Evolutionary conservation across 108 stramenopile species (phyloP).

Genomic region (Skeletonema potamos): DNA sequence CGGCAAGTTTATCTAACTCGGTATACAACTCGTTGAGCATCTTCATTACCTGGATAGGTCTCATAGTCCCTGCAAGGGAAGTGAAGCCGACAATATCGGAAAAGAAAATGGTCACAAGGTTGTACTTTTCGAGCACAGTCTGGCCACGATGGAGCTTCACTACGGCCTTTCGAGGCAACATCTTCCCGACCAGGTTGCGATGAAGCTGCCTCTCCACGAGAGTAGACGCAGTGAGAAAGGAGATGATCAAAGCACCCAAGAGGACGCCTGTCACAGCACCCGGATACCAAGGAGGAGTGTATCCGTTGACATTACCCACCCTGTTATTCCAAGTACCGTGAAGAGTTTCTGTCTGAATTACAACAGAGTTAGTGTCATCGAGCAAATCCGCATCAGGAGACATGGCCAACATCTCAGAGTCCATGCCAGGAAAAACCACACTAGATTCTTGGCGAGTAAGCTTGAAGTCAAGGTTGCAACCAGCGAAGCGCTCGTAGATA

Average conservation of each 20-base stretch:
- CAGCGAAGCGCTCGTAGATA: slow-evolving; percentile 3
- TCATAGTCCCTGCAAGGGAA: slow-evolving; percentile 13
- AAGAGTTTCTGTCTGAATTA: background rate
- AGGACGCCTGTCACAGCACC: slow-evolving; percentile 1
- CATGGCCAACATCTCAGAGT: background rate
- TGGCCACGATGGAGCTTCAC: slow-evolving; percentile 22
- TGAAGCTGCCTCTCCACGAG: slow-evolving; percentile 13
- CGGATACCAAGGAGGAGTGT: background rate
- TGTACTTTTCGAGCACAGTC: slow-evolving; percentile 34
- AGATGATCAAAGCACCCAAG: slow-evolving; percentile 10
- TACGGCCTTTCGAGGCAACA: slow-evolving; percentile 10
- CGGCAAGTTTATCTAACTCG: slow-evolving; percentile 46
- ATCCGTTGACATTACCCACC: background rate
- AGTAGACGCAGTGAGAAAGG: background rate
- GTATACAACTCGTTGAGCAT: slow-evolving; percentile 52
- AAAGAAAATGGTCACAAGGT: slow-evolving; percentile 46
- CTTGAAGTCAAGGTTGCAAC: background rate
- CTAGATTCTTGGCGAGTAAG: background rate
- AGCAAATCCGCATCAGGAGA: background rate
- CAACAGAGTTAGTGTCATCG: slow-evolving; percentile 2
- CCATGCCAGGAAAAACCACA: background rate
- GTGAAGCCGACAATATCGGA: slow-evolving; percentile 63
- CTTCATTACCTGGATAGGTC: slow-evolving; percentile 46
- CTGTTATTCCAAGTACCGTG: slow-evolving; percentile 1
- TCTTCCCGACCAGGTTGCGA: background rate